Evolutionary conservation across 2,329 filamentous ascomycete species (phyloP).

Genomic region (Paraconiothyrium sp.): DNA sequence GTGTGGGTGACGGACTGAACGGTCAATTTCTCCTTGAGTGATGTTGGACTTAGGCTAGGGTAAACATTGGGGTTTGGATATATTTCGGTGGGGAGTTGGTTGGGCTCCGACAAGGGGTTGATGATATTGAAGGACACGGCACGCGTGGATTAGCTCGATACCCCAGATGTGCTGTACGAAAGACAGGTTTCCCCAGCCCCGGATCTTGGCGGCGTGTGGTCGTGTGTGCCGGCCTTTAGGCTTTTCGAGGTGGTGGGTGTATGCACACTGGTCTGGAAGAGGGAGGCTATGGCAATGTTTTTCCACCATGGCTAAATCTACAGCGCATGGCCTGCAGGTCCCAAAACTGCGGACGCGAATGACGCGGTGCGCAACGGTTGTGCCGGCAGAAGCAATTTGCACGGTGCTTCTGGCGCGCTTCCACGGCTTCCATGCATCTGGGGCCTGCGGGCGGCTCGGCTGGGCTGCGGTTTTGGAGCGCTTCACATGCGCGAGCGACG

Average conservation of each 20-base stretch:
- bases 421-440: conserved; percentile 13
- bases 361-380: conserved; percentile 16
- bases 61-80: neutral
- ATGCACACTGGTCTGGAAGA: too few species aligned
- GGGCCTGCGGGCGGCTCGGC: neutral
- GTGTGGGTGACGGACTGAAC: too few species aligned
- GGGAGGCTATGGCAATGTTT: conserved; percentile 2
- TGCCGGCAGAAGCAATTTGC: conserved; percentile 8
- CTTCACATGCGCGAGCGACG: too few species aligned
- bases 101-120: conserved; percentile 4
- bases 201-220: neutral
- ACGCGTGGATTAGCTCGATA: neutral
- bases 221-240: neutral
- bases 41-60: neutral
- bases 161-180: neutral
- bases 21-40: neutral
- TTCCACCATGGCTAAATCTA: conserved; percentile 24
- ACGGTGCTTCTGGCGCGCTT: conserved; percentile 25
- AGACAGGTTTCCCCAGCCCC: neutral
- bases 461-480: neutral
- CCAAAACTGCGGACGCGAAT: conserved; percentile 20
- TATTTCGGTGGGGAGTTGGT: conserved; percentile 4
- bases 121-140: neutral
- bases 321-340: conserved; percentile 12
- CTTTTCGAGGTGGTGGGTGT: neutral